Conservation (phyloP, 306 rosid genomes). For the Prinsepia uniflora region DNA sequence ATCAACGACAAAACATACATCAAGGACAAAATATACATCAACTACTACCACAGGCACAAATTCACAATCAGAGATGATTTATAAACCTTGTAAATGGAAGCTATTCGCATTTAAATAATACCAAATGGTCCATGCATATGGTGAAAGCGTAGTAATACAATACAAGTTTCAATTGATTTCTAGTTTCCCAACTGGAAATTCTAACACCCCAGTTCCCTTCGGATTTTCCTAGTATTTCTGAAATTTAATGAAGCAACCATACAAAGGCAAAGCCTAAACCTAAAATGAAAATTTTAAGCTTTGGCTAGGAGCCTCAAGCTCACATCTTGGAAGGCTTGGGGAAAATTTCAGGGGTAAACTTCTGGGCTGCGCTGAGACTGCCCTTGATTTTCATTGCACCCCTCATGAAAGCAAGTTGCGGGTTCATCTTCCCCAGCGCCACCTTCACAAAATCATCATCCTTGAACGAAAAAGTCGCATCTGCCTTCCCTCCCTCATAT, state of each 20-base stretch:
- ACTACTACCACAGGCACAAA: background rate
- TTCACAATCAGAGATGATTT: background rate
- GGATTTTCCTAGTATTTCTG: background rate
- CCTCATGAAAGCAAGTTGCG: constrained; percentile 90
- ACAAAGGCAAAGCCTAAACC: constrained; percentile 1
- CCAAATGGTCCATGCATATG: background rate
- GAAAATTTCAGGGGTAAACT: constrained; percentile 85
- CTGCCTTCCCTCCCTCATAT: constrained; percentile 85
- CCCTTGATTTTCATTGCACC: constrained; percentile 90
- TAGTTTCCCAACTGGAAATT: background rate
- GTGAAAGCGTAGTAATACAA: background rate
- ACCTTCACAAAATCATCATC: constrained; percentile 88
- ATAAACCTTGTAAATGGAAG: background rate
- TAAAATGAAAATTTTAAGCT: background rate
- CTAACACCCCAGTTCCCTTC: background rate
- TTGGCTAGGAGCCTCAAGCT: constrained; percentile 19
- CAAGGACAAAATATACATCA: background rate
- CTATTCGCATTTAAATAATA: background rate
- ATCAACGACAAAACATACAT: too few species aligned
- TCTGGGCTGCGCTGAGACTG: constrained; percentile 80
- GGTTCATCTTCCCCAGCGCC: constrained; percentile 86
- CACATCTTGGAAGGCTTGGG: constrained; percentile 94
- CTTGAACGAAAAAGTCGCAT: constrained; percentile 79
- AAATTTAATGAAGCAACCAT: constrained; percentile 15
- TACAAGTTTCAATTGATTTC: constrained; percentile 13